Conservation (phyloP, 164 flowering plant species). For the Vitis riparia region DNA sequence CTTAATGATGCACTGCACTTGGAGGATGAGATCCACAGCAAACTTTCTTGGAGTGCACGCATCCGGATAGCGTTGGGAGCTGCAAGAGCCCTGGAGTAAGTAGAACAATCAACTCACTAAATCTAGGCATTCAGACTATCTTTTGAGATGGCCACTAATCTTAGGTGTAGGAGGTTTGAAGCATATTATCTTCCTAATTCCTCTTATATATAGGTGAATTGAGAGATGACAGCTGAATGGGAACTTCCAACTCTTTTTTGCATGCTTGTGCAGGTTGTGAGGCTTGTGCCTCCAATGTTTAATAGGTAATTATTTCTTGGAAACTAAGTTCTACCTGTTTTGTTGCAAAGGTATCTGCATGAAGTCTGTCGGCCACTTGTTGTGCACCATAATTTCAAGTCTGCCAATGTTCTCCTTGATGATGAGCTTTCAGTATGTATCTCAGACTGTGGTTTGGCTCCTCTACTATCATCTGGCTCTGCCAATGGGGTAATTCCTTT, state of each 20-base stretch:
- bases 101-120: conserved; percentile 8
- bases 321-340: neutral
- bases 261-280: neutral
- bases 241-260: neutral
- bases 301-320: neutral
- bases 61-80: conserved; percentile 75
- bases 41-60: conserved; percentile 78
- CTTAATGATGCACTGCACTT: conserved; percentile 74
- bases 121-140: neutral
- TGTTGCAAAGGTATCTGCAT: conserved; percentile 67
- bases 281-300: neutral
- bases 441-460: conserved; percentile 82
- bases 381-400: conserved; percentile 71
- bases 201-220: neutral
- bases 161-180: neutral
- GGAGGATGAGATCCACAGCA: conserved; percentile 49
- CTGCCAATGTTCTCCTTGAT: conserved; percentile 75
- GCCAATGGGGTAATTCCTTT: conserved; percentile 44
- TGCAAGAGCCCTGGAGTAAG: conserved; percentile 91
- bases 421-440: conserved; percentile 50
- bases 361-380: conserved; percentile 72
- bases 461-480: conserved; percentile 42
- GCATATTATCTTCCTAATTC: neutral
- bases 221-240: neutral
- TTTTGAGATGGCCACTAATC: neutral